Evolutionary conservation across 1,284 basidiomycete species (phyloP).

Genomic region (Apiotrichum gracile): DNA sequence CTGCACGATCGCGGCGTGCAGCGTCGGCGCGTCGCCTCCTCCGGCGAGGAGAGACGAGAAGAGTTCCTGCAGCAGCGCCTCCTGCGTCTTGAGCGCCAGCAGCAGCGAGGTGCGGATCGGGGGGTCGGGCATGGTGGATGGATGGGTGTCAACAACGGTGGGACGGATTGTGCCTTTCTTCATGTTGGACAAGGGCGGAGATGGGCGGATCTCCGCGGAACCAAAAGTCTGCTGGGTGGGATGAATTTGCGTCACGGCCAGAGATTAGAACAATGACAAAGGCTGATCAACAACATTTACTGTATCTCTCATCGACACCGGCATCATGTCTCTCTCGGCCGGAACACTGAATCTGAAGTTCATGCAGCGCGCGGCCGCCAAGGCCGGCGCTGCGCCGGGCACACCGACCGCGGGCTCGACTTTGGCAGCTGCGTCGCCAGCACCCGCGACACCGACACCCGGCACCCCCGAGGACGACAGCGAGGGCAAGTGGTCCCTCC

Average conservation of each 20-base stretch:
- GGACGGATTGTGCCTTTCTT: neutral
- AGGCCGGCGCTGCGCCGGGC: neutral
- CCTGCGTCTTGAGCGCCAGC: conserved; percentile 34
- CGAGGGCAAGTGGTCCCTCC: conserved; percentile 24
- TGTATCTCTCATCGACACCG: neutral
- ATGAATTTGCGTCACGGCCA: no score
- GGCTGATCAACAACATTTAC: neutral
- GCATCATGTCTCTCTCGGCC: conserved; percentile 32
- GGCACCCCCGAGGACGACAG: conserved; percentile 10
- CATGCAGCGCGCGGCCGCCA: conserved; percentile 42
- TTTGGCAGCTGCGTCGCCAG: neutral
- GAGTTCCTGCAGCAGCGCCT: conserved; percentile 30
- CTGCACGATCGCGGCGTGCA: conserved; percentile 21
- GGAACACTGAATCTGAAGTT: conserved; percentile 45
- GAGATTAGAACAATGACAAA: no score
- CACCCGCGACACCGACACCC: neutral
- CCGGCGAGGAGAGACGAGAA: conserved; percentile 22
- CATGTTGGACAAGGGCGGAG: neutral
- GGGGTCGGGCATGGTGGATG: conserved; percentile 1
- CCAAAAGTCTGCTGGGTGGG: no score
- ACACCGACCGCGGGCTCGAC: neutral
- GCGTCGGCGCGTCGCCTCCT: conserved; percentile 5
- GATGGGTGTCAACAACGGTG: neutral
- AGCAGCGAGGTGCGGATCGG: conserved; percentile 30
- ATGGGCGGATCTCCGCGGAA: neutral